Conservation (phyloP, 2,329 filamentous ascomycete species). For the Trichothecium roseum region DNA sequence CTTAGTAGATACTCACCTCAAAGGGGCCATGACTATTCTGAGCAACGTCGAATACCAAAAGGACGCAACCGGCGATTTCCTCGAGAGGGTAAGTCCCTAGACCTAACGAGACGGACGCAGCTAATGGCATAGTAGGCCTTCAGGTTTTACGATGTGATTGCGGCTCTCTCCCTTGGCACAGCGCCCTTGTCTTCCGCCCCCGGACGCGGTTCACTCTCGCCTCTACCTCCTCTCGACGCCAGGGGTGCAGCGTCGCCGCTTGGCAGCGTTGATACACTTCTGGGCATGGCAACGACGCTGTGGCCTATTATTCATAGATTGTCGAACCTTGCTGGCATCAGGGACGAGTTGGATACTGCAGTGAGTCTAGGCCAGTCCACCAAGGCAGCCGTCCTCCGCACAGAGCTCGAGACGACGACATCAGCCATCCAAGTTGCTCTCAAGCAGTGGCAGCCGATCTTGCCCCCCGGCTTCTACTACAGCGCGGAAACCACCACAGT, state of each 20-base stretch:
- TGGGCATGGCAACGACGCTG: constrained; percentile 50
- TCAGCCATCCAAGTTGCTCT: constrained; percentile 46
- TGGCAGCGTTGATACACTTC: constrained; percentile 45
- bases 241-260: constrained; percentile 33
- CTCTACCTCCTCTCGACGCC: constrained; percentile 35
- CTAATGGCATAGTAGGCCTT: constrained; percentile 36
- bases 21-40: constrained; percentile 53
- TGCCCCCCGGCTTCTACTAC: constrained; percentile 23
- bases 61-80: constrained; percentile 43
- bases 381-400: constrained; percentile 35
- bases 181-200: constrained; percentile 42
- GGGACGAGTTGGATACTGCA: constrained; percentile 38
- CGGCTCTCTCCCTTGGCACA: constrained; percentile 50
- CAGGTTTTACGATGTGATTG: constrained; percentile 55
- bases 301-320: constrained; percentile 55
- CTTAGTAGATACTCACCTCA: constrained; percentile 50
- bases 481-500: background rate
- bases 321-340: constrained; percentile 42
- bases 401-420: constrained; percentile 39
- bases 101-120: background rate
- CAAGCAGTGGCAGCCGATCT: constrained; percentile 41
- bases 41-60: constrained; percentile 31
- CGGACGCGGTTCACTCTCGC: constrained; percentile 32
- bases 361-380: constrained; percentile 27
- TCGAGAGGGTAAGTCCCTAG: constrained; percentile 40